phyloP scores from a whole-genome alignment of 139 green algal genomes.

The Picochlorum sp. region DNA sequence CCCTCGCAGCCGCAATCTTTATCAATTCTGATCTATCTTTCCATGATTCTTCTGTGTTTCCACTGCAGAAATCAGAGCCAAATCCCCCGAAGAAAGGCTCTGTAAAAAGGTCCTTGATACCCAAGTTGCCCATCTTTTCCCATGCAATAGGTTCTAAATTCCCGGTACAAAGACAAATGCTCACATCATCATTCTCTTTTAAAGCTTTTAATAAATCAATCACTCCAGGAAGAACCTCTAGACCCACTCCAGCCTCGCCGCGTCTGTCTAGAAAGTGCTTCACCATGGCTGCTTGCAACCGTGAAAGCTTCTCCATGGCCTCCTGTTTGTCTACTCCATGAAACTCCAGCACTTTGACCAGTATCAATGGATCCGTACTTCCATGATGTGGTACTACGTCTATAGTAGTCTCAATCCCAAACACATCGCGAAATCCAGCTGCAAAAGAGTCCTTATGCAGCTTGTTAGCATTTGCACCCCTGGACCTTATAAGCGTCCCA shows the following conservation, averaged over 20 bases:
- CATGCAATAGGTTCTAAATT: slow-evolving; percentile 89
- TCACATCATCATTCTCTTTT: slow-evolving; percentile 11
- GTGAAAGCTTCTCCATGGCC: slow-evolving; percentile 21
- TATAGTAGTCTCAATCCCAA: slow-evolving; percentile 43
- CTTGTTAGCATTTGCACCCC: slow-evolving; percentile 41
- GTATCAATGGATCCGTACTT: slow-evolving; percentile 45
- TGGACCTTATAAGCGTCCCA: slow-evolving; percentile 41
- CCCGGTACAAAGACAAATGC: slow-evolving; percentile 73
- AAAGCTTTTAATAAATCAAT: slow-evolving; percentile 27
- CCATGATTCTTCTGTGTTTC: slow-evolving; percentile 55
- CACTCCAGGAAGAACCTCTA: slow-evolving; percentile 53
- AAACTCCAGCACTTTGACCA: slow-evolving; percentile 33
- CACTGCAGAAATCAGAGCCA: slow-evolving; percentile 51
- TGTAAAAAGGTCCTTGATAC: slow-evolving; percentile 63
- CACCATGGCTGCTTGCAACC: slow-evolving; percentile 37
- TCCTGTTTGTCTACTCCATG: slow-evolving; percentile 29
- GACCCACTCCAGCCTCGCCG: slow-evolving; percentile 22
- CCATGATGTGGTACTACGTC: slow-evolving; percentile 59
- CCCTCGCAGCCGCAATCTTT: slow-evolving; percentile 40
- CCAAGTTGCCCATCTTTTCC: slow-evolving; percentile 68
- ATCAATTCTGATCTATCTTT: slow-evolving; percentile 75
- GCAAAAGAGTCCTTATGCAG: slow-evolving; percentile 53
- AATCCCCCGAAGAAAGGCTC: slow-evolving; percentile 77
- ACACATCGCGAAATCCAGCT: slow-evolving; percentile 34
- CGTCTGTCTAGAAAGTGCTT: slow-evolving; percentile 24